Evolutionary conservation across 306 rosid genomes (phyloP).

Genomic region (Medicago arabica): DNA sequence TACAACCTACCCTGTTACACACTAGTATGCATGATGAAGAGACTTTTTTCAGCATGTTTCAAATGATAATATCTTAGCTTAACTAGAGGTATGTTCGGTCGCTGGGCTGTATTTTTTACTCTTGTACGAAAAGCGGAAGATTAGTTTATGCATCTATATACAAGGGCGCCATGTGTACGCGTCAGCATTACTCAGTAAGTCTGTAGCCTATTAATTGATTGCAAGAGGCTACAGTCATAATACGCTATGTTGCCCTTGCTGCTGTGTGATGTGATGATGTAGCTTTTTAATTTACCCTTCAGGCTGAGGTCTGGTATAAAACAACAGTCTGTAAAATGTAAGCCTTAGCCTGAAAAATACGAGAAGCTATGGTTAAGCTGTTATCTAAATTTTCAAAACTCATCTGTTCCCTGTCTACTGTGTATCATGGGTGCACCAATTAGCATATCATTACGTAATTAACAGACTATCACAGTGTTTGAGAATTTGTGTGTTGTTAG

Average conservation of each 20-base stretch:
- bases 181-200: neutral
- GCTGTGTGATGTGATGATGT: neutral
- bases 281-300: neutral
- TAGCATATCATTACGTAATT: slow-evolving; percentile 24
- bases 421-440: neutral
- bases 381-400: neutral
- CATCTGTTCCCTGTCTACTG: neutral
- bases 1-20: neutral
- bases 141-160: slow-evolving; percentile 12
- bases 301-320: neutral
- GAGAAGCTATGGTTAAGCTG: neutral
- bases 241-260: neutral
- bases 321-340: neutral
- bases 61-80: slow-evolving; percentile 15
- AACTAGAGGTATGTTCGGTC: slow-evolving; percentile 19
- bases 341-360: neutral
- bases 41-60: neutral
- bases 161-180: neutral
- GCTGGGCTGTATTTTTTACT: slow-evolving; percentile 1
- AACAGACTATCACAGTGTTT: slow-evolving; percentile 3
- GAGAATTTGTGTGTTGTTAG: slow-evolving; percentile 24
- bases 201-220: slow-evolving; percentile 10
- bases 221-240: neutral
- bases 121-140: neutral
- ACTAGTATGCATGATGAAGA: neutral